Percentiles rank a stretch among this genome's conserved stretches.
phyloP scores from a whole-genome alignment of 1,284 basidiomycete genomes.

The Pholiota adiposa region DNA sequence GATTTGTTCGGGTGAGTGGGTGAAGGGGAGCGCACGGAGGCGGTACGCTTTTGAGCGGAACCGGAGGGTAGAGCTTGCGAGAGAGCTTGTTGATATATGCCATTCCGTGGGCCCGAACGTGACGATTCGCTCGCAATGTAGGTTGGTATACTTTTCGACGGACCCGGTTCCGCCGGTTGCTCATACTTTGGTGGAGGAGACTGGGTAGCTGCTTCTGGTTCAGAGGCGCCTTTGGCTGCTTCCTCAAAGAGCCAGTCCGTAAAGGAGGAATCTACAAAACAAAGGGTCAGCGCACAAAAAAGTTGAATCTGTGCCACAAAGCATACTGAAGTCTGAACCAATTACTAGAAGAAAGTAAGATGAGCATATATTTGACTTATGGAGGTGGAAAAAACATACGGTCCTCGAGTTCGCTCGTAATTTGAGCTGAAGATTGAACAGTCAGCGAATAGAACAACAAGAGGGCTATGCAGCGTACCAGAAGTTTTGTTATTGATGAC shows the following conservation, averaged over 20 bases:
- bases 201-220: conserved; percentile 43
- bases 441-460: conserved; percentile 18
- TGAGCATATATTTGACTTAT: conserved; percentile 24
- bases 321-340: conserved; percentile 75
- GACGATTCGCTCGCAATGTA: conserved; percentile 41
- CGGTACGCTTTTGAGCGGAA: conserved; percentile 66
- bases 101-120: conserved; percentile 49
- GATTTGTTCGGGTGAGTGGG: conserved; percentile 70
- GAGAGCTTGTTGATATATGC: conserved; percentile 72
- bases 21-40: conserved; percentile 76
- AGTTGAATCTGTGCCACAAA: conserved; percentile 4
- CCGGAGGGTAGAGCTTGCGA: conserved; percentile 63
- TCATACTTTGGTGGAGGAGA: conserved; percentile 43
- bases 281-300: conserved; percentile 22
- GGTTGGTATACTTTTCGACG: conserved; percentile 35
- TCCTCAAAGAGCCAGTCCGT: conserved; percentile 85
- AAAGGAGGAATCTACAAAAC: conserved; percentile 66
- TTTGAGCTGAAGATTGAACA: conserved; percentile 63
- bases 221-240: conserved; percentile 69
- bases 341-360: conserved; percentile 55
- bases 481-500: conserved; percentile 88
- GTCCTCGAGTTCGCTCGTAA: conserved; percentile 81
- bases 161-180: conserved; percentile 30
- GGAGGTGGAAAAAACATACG: conserved; percentile 51
- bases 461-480: conserved; percentile 48